Evolutionary conservation across 768 basidiomycete genomes (phyloP), one percentile per base, ranked within the genome.

Genomic region (Mycena vulgaris): DNA sequence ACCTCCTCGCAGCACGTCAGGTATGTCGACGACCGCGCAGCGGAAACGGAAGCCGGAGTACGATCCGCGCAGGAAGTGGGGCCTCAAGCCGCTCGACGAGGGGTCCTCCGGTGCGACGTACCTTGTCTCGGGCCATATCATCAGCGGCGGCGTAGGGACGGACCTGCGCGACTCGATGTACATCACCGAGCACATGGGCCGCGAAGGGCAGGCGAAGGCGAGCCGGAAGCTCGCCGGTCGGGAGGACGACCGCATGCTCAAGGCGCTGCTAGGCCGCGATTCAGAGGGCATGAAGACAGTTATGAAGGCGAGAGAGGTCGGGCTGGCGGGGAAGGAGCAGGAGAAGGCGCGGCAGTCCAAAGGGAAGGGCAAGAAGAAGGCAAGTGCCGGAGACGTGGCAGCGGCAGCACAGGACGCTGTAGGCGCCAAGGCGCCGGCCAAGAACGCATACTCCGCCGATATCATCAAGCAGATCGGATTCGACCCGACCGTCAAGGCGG

Each of bases 161-260:
- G 84, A 84, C 62, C 76, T 82, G 17, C 75, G 79, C 47, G 68
- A 73, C 59, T 83, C 85, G 19, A 74, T 93, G 73, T 91, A 88
- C 70, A 76, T 90, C 4, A 77, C 85, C 0, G 96, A 97, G 80
- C 90, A 84, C 66, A 84, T 96, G 42, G 95, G 95, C 0, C 85
- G 96, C 21, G 92, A 92, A 62, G 92, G 92, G 2, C 93, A 95
- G 75, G 93, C 92, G 23, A 92, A 87, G 75, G 90, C 92, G 7
- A 90, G 90, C 71, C 88, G 95, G 51, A 87, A 86, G 76, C 70
- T 88, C 16, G 86, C 85, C 21, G 86, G 84, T 11, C 85, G 86
- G 66, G 88, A 92, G 55, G 84, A 88, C 2, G 95, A 96, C 63
- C 82, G 80, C 45, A 83, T 86, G 25, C 78, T 97, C 74, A 86